Base-by-base conservation (phyloP, 1,284 basidiomycete species). In the Marasmius fiardii region DNA sequence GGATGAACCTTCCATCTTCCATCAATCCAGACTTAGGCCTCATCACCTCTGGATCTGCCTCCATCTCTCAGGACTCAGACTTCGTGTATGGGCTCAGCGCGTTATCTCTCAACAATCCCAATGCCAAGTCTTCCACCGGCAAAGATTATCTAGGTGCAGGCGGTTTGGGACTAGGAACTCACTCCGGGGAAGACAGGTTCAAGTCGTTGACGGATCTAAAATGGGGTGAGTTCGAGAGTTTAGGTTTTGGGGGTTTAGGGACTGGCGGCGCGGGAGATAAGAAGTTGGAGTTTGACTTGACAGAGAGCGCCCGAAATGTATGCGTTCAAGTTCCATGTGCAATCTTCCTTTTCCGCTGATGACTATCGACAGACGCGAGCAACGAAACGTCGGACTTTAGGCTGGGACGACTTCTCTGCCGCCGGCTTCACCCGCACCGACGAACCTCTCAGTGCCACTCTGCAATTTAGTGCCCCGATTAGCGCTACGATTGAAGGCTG, bases 211-310 rank as follows among this genome's bases (percentile, higher is more conserved):
- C 91, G 0, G 91, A 94, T 59, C 74, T 93, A 61, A 90, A 86
- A 66, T 95, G 93, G 93, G 90, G 90, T 11, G 85, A 90, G 67
- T 95, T 95, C 64, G 91, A 93, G 74, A 74, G 80, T 39, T 77
- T 83, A 67, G 93, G 93, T 0, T 95, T 95, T 61, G 83, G 84
- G 39, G 74, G 74, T 14, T 66, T 78, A 28, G 77, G 68, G 10
- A 24, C 49, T 2, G 58, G 56, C 26, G 58, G 43, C 20, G 56
- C 45, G 33, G 52, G 33, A 4, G 79, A 85, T 54, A 85, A 85
- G 68, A 87, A 88, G 65, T 74, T 95, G 28, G 83, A 93, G 67
- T 95, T 95, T 68, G 92, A 95, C 67, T 70, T 95, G 58, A 93
- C 85, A 1, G 93, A 95, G 72, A 79, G 85, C 58, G 92, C 92